Conservation (phyloP, 257 asterid species). For the Ehretia macrophylla region DNA sequence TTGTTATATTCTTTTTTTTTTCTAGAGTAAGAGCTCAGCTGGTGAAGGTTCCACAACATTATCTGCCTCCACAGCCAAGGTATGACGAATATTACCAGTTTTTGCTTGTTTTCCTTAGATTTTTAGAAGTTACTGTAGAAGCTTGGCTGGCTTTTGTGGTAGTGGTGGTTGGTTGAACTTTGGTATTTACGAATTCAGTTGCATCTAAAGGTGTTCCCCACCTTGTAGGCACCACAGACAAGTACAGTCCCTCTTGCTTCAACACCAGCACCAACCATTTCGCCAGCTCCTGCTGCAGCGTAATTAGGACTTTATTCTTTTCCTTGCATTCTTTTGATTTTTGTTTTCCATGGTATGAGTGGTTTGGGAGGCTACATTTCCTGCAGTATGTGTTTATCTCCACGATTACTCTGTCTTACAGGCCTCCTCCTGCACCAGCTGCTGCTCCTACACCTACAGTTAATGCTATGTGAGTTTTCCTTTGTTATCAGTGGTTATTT, state of each 20-base stretch:
- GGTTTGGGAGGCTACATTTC: not conserved
- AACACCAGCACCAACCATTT: constrained; percentile 10
- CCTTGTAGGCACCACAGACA: constrained; percentile 49
- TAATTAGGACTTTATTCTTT: constrained; percentile 19
- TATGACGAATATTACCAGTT: constrained; percentile 11
- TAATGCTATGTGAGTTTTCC: constrained; percentile 35
- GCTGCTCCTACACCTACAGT: constrained; percentile 18
- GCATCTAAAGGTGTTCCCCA: constrained; percentile 9
- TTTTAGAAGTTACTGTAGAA: not conserved
- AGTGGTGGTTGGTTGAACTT: not conserved
- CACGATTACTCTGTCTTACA: constrained; percentile 12
- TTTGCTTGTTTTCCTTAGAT: not conserved
- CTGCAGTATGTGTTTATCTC: constrained; percentile 1
- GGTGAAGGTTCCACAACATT: constrained; percentile 62
- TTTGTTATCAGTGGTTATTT: not conserved
- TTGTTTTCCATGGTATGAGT: constrained; percentile 4
- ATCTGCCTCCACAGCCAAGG: constrained; percentile 49
- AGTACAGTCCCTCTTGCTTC: constrained; percentile 38
- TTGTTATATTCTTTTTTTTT: constrained; percentile 7
- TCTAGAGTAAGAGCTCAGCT: constrained; percentile 49
- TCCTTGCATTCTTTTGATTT: not conserved
- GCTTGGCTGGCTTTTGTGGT: too few relatives aligned
- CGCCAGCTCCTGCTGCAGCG: constrained; percentile 15
- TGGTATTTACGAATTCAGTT: constrained; percentile 3
- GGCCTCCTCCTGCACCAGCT: constrained; percentile 33